Evolutionary conservation across 768 basidiomycete genomes (phyloP), one percentile per base, ranked within the genome.

Genomic region (Tulasnella sp.): DNA sequence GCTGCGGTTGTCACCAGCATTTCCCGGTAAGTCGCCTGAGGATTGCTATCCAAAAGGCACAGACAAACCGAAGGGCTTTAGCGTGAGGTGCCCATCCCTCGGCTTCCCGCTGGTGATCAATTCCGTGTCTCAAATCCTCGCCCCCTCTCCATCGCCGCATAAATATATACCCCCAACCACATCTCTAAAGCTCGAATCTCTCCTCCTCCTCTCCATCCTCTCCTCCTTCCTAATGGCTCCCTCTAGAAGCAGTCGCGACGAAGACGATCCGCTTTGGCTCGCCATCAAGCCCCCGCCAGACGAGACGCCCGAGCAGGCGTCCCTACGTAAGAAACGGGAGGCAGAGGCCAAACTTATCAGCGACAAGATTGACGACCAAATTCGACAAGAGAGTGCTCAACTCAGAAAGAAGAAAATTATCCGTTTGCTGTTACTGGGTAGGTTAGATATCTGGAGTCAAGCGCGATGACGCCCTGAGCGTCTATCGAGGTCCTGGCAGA

Each of bases 291-390:
- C 85, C 0, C 1, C 86, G 2, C 77, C 79, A 1, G 83, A 87
- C 76, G 91, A 92, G 76, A 86, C 89, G 0, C 81, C 83, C 0
- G 84, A 86, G 35, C 83, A 88, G 74, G 85, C 84, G 59, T 81
- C 82, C 47, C 79, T 80, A 22, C 83, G 91, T 40, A 86, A 90
- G 77, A 80, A 79, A n/a, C 84, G 83, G 6, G 91, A 92, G 79
- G 83, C 83, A 0, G 86, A 88, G 73, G 91, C 89, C 0, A 84
- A 85, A 76, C 81, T 83, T 74, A 81, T 89, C 62, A 86, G 88
- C 79, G 89, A 92, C 47, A 84, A 86, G 74, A 93, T 93, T 74
- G 91, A 93, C 82, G 90, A 90, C 70, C 84, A 87, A 78, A 81
- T 93, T 62, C 84, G 85, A 64, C 83, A 81, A 70, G 91, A 92